Evolutionary conservation across 208 protist species (phyloP).

Genomic region (Acanthamoeba castellanii): DNA sequence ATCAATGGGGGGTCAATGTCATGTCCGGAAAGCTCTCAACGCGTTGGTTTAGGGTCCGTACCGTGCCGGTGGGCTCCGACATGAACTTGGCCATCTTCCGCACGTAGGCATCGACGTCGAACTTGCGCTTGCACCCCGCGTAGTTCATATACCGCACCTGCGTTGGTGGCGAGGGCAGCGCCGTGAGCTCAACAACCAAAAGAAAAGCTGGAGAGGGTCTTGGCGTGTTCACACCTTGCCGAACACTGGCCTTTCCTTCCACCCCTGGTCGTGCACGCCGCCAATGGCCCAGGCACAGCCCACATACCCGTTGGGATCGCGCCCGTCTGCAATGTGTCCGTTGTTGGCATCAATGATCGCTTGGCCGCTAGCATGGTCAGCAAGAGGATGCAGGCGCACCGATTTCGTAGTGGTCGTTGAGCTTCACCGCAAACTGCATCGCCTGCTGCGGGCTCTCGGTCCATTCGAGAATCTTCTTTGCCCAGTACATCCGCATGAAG

Average conservation of each 20-base stretch:
- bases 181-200: not conserved
- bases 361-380: not conserved
- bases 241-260: conserved; percentile 82
- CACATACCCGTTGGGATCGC: conserved; percentile 85
- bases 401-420: conserved; percentile 85
- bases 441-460: conserved; percentile 78
- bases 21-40: not conserved
- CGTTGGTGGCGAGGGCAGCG: not conserved
- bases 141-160: conserved; percentile 87
- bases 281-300: conserved; percentile 80
- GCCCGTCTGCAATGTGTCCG: conserved; percentile 69
- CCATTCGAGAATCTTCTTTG: conserved; percentile 89
- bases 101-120: conserved; percentile 79
- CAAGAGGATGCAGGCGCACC: not conserved
- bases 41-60: not conserved
- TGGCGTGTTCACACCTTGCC: conserved; percentile 74
- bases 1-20: not conserved
- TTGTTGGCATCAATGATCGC: not conserved
- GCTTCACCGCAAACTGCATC: conserved; percentile 75
- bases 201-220: not conserved
- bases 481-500: conserved; percentile 88
- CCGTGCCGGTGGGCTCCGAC: not conserved
- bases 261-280: conserved; percentile 85
- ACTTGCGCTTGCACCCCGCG: conserved; percentile 86
- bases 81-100: not conserved